These are phyloP conservation scores for Eimeria sp. DNA, from an alignment of 169 alveolate species.

Conservation along the genomic window DNA sequence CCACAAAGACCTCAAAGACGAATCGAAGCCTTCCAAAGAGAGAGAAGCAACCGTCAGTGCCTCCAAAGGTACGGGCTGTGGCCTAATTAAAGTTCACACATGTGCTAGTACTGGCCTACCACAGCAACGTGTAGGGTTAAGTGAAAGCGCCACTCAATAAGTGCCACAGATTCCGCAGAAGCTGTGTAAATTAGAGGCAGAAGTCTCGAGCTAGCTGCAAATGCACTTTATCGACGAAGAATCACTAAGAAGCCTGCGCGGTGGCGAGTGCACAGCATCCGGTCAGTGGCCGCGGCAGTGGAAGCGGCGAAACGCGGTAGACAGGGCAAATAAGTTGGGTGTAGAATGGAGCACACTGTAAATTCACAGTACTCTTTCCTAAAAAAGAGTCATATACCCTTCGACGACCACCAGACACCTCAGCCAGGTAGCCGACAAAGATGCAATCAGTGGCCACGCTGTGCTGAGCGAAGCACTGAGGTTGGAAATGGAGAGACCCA, in stretches of 20 bases:
- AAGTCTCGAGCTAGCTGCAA: background rate
- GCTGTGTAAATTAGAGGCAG: background rate
- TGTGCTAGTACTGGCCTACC: background rate
- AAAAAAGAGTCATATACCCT: conserved; percentile 3
- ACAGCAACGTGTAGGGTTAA: background rate
- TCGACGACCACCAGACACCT: conserved; percentile 73
- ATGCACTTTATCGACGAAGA: background rate
- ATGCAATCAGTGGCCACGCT: conserved; percentile 54
- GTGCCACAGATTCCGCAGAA: background rate
- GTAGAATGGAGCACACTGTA: conserved; percentile 1
- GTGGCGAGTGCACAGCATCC: conserved; percentile 40
- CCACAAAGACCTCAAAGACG: background rate
- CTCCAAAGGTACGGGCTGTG: background rate
- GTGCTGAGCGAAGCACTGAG: conserved; percentile 56
- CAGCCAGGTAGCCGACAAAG: conserved; percentile 68
- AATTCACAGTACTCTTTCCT: conserved; percentile 21
- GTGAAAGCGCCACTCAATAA: background rate
- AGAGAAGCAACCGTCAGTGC: background rate
- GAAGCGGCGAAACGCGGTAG: background rate
- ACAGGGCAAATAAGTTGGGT: background rate
- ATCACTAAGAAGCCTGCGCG: conserved; percentile 61
- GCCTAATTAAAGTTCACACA: background rate
- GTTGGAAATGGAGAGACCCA: conserved; percentile 59
- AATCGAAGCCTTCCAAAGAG: background rate
- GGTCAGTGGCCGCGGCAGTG: conserved; percentile 55